Evolutionary conservation across 2,329 filamentous ascomycete genomes (phyloP), one percentile per base, ranked within the genome.

Genomic region (Sporothrix brasiliensis): DNA sequence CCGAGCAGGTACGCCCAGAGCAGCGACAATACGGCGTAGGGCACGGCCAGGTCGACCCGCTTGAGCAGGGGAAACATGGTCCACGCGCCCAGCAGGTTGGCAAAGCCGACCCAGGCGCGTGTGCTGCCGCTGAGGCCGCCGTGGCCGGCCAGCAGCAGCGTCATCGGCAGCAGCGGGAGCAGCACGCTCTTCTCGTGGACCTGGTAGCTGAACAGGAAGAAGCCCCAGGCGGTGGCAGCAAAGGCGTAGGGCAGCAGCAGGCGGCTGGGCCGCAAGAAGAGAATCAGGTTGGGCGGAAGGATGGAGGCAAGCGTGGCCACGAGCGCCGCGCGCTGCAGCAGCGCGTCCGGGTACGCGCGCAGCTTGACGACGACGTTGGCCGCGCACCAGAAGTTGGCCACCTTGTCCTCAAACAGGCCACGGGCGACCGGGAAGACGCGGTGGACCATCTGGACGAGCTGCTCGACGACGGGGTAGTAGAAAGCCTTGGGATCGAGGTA

Each of bases 111-210:
- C 95, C 95, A 99, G 1, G 92, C 89, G 65, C 95, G 88, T 21
- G 87, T 88, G 68, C 90, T 89, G 72, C 91, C 91, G 72, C 88
- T 88, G 66, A 99, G 81, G 0, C 94, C 94, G 65, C 92, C 87
- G 73, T 90, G 88, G 19, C 91, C 89, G 19, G 92, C 91, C 52
- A 99, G 84, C 5, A 98, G 84, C 7, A 97, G 81, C 0, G 94
- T 98, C 92, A 96, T 97, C 0, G 95, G 95, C 78, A 98, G 87
- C 61, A 99, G 83, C 0, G 95, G 96, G 2, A 99, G 86, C 5
- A 99, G 84, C 0, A 97, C 93, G 74, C 94, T 97, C 85, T 99
- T 99, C 82, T 99, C 95, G 77, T 99, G 95, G 0, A 99, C 96
- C 78, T 99, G 95, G 79, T 97, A 99, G 76, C 93, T 96, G 82